Evolutionary conservation across 805 yeast genomes (phyloP).

Genomic region (Saturnispora galanensis): DNA sequence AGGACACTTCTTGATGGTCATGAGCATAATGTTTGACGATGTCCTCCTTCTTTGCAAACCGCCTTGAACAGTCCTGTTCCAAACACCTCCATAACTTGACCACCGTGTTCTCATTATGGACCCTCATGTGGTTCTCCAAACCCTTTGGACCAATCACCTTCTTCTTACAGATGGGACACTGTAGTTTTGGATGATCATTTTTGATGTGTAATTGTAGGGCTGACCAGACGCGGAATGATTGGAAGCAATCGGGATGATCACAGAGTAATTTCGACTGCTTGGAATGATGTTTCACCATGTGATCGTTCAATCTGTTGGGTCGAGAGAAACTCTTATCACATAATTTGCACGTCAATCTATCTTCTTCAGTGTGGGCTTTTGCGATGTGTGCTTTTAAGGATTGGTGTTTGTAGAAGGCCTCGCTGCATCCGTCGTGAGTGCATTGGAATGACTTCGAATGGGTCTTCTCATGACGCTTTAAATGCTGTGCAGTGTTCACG

Average conservation of each 20-base stretch:
- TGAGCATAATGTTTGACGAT: constrained; percentile 45
- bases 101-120: constrained; percentile 48
- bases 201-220: constrained; percentile 63
- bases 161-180: constrained; percentile 57
- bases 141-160: constrained; percentile 67
- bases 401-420: constrained; percentile 64
- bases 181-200: constrained; percentile 60
- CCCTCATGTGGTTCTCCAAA: constrained; percentile 59
- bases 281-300: constrained; percentile 54
- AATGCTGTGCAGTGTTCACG: constrained; percentile 68
- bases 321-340: constrained; percentile 60
- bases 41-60: constrained; percentile 48
- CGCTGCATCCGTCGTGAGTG: constrained; percentile 49
- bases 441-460: constrained; percentile 65
- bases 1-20: constrained; percentile 26
- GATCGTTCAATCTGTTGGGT: constrained; percentile 57
- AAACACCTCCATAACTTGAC: constrained; percentile 61
- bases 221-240: constrained; percentile 60
- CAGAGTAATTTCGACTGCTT: constrained; percentile 45
- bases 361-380: constrained; percentile 43
- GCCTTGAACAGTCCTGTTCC: constrained; percentile 34
- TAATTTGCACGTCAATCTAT: constrained; percentile 40
- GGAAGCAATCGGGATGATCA: constrained; percentile 50
- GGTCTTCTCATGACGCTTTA: constrained; percentile 71
- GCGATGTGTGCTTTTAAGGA: constrained; percentile 64